Evolutionary conservation across 768 basidiomycete species (phyloP), one percentile per base, ranked within the genome.

Genomic region (Boletus edulis): DNA sequence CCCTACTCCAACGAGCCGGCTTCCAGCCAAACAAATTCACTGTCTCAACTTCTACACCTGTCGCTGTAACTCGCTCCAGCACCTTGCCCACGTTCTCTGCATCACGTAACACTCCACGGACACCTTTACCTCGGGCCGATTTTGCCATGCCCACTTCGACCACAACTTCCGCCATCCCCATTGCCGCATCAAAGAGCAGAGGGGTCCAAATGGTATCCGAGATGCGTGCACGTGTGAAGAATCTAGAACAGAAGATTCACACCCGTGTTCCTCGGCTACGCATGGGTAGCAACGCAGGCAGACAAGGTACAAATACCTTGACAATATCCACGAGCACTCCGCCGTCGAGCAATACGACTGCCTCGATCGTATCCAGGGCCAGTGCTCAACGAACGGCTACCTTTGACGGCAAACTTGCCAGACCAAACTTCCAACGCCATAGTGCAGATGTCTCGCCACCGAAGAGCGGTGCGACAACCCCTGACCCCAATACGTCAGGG

Each of bases 121-220:
- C 78, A 24, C 73, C 80, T 15, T 66, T 71, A 24, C 57, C 71
- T 47, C 76, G 78, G 3, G 71, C 76, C 12, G 62, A 67, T 35
- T 63, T 72, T 54, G 70, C 64, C 41, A 75, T 78, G 31, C 78
- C 75, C 29, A 74, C 71, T 46, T 74, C 67, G 38, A 67, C 74
- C 22, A 47, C 60, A 32, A 57, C 71, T 10, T 61, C 67, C 8
- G 62, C 56, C 46, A 67, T 74, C 39, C 67, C 69, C 9, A 61
- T 77, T 51, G 80, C 80, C 4, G 72, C 81, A 13, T 80, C 88
- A 5, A 88, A 78, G 75, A 91, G 81, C 68, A 88, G 85, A 67
- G 91, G 91, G 27, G 89, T 92, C 4, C 91, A 94, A 65, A 94
- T 94, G 92, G 90, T 93, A 6, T 87, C 89, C 22, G 92, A 94